Evolutionary conservation across 2,329 filamentous ascomycete species (phyloP).

Genomic region (Bipolaris bicolor): DNA sequence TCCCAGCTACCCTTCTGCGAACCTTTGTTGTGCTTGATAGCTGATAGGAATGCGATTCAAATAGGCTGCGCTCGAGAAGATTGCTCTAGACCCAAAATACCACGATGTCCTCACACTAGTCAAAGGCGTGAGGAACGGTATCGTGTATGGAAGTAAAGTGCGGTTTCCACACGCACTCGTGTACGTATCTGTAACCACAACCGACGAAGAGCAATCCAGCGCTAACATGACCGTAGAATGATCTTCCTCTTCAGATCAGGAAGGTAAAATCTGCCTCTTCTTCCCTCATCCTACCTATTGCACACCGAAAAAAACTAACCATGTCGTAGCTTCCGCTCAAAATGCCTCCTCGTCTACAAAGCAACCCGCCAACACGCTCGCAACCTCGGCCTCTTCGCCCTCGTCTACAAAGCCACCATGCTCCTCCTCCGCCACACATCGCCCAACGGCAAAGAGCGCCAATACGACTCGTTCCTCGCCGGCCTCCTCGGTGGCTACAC

Average conservation of each 20-base stretch:
- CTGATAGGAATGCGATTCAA: constrained; percentile 7
- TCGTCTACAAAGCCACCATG: constrained; percentile 87
- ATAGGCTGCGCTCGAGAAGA: constrained; percentile 73
- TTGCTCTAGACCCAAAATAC: constrained; percentile 82
- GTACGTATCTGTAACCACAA: constrained; percentile 49
- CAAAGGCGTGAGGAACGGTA: constrained; percentile 95
- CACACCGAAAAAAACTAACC: neutral
- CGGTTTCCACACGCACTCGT: constrained; percentile 97
- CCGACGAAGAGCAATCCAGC: neutral
- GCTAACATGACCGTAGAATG: constrained; percentile 66
- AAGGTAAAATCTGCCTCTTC: constrained; percentile 59
- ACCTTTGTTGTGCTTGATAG: neutral
- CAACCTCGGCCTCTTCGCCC: constrained; percentile 89
- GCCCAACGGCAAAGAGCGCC: constrained; percentile 63
- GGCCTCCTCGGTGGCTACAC: constrained; percentile 89
- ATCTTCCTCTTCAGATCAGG: constrained; percentile 94
- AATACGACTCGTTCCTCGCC: constrained; percentile 83
- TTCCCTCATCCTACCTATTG: too few relatives aligned
- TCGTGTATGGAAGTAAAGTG: constrained; percentile 96
- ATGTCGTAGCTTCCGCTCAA: constrained; percentile 68
- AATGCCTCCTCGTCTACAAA: constrained; percentile 76
- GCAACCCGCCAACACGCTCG: constrained; percentile 89
- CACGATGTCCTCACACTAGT: constrained; percentile 83
- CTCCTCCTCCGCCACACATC: constrained; percentile 69
- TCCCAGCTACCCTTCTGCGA: neutral